Evolutionary conservation across 2,329 filamentous ascomycete species (phyloP), one percentile per base, ranked within the genome.

Genomic region (Colletotrichum lindemuthianum): DNA sequence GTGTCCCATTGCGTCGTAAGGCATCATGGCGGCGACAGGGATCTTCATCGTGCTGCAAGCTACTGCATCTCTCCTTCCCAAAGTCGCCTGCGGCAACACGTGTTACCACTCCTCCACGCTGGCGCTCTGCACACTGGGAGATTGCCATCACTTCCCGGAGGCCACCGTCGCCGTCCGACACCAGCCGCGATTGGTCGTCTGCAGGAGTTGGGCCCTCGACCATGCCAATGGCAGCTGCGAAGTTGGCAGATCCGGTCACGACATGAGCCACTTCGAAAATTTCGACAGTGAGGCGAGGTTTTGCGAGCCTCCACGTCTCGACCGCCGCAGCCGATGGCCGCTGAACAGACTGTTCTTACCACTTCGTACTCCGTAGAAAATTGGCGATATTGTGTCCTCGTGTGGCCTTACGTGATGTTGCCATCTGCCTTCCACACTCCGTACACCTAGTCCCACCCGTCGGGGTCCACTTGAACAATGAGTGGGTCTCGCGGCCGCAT

Each of bases 191-290:
- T 60, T 65, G 57, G 39, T 33, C 32, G 39, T 40, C 48, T 5
- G 15, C 34, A 12, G 16, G 32, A 32, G 24, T 51, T 12, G 33
- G 40, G 13, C 39, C 37, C 47, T 59, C 40, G 39, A 24, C 24
- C 24, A 24, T 24, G 43, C 36, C 34, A 12, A 56, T 16, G 32
- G 12, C 33, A 11, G 52, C 34, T 8, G 41, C 40, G 41, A 56
- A 36, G 44, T 47, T n/a, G 57, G 50, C 61, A 55, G 39, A 49
- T 59, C 45, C 32, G 55, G 49, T 49, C 68, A 43, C 52, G 36
- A 48, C 34, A 47, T 39, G 34, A 32, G 16, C 13, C 44, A 48
- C 13, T 7, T 61, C 7, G 32, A 63, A 55, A 39, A 57, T 82
- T 9, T 74, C 70, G 73, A 49, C 36, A 40, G 37, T 10, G 1